Percentiles rank a stretch among this genome's conserved stretches.
These are phyloP conservation scores for Biancaea sappan DNA, from an alignment of 306 rosid species.

Conservation along the genomic window DNA sequence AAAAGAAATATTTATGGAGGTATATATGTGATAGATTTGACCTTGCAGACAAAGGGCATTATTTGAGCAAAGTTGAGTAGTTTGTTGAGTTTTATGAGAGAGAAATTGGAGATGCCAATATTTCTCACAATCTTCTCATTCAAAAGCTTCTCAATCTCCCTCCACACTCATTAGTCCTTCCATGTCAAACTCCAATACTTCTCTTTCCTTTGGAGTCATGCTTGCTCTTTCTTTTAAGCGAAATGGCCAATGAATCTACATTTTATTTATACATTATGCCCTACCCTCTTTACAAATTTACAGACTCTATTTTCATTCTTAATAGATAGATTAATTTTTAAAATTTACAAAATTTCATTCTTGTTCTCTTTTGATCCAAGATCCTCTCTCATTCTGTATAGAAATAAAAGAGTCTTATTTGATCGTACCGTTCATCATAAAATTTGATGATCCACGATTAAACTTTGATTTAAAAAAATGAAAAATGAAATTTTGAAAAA, in stretches of 20 bases:
- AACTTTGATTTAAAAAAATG: too few relatives aligned
- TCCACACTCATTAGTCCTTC: conserved; percentile 65
- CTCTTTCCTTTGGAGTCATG: conserved; percentile 53
- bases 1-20: too few relatives aligned
- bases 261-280: not conserved
- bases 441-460: too few relatives aligned
- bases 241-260: conserved; percentile 62
- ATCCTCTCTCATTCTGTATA: too few relatives aligned
- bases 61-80: conserved; percentile 43
- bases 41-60: conserved; percentile 54
- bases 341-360: too few relatives aligned
- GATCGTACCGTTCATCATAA: too few relatives aligned
- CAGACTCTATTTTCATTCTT: too few relatives aligned
- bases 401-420: too few relatives aligned
- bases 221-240: conserved; percentile 49
- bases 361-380: too few relatives aligned
- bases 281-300: too few relatives aligned
- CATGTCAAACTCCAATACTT: conserved; percentile 53
- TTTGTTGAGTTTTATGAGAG: conserved; percentile 47
- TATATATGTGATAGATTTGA: not conserved
- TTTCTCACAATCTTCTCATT: conserved; percentile 51
- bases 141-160: conserved; percentile 65
- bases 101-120: conserved; percentile 60
- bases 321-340: too few relatives aligned
- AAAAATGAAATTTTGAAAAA: too few relatives aligned